These are phyloP conservation scores for Amaranthus palmeri DNA, from an alignment of 148 eudicot species.

Conservation along the genomic window DNA sequence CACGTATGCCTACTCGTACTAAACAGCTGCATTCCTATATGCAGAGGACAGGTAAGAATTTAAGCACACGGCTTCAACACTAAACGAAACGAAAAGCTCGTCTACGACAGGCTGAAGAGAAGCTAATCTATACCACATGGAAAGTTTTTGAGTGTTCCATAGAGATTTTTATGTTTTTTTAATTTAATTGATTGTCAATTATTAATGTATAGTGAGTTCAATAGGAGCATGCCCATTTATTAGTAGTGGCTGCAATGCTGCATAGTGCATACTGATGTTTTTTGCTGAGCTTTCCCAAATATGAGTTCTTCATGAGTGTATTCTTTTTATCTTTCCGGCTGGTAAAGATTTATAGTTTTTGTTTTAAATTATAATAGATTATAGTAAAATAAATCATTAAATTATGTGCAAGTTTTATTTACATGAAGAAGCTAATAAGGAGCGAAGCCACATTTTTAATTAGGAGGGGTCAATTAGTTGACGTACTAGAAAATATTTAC, in stretches of 20 bases:
- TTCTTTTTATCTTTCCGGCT: conserved; percentile 2
- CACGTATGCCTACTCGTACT: neutral
- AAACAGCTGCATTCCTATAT: conserved; percentile 3
- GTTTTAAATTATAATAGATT: no score
- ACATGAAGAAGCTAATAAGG: no score
- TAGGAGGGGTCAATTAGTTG: no score
- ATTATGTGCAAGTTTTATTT: no score
- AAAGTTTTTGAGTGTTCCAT: conserved; percentile 48
- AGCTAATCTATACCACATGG: conserved; percentile 87
- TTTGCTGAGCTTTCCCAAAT: conserved; percentile 10
- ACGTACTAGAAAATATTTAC: no score
- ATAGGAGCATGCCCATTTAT: conserved; percentile 20
- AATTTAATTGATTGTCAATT: neutral
- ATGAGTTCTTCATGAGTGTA: conserved; percentile 8
- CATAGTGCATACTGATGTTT: conserved; percentile 14
- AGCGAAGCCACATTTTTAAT: no score
- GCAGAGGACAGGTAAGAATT: conserved; percentile 45
- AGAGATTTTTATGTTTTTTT: conserved; percentile 15
- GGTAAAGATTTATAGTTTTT: neutral
- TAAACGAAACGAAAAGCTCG: conserved; percentile 43
- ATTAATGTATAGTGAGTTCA: conserved; percentile 22
- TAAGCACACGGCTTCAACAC: conserved; percentile 39
- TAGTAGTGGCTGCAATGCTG: neutral
- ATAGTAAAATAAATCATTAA: no score
- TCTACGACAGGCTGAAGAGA: conserved; percentile 47